Base-by-base conservation (phyloP, 2,329 filamentous ascomycete genomes). In the Pestalotiopsis sp. region DNA sequence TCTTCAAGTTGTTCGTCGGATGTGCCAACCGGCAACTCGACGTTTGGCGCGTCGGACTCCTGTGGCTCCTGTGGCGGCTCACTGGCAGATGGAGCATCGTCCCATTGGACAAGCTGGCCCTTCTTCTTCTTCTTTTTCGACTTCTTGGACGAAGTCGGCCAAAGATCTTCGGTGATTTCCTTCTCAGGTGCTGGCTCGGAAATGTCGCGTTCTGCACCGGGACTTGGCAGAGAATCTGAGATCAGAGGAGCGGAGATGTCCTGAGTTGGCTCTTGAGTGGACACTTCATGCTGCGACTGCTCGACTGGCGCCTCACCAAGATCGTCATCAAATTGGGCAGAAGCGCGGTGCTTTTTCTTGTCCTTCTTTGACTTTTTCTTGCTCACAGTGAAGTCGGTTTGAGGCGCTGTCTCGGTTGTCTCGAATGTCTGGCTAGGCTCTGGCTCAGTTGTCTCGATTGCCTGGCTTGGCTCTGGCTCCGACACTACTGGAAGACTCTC, bases 301-400 rank as follows among this genome's bases (percentile, higher is more conserved):
- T 57, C 36, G n/a, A 38, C n/a, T 25, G 70, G 23, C n/a, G 49
- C 41, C 39, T 73, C 70, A 25, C 60, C 65, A 63, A 45, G 59
- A 25, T 52, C 25, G 7, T 67, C 11, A 17, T 72, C 75, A 41
- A 71, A 61, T 61, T 73, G 72, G 23, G 59, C 20, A 66, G 72
- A 70, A 23, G 25, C 70, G 17, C 68, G 70, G 61, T 75, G 70
- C 68, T 75, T 72, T 62, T 75, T 71, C 68, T 75, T 72, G 66
- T 73, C 70, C 63, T 73, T 73, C 70, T 72, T 75, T 20, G 71
- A 71, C 58, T 73, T 72, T 65, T 74, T 71, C 39, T 75, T 70
- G 65, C 57, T 72, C n/a, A 70, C 58, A 11, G 31, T 59, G 12
- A 66, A 20, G 58, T 74, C 73, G 17, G 66, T 1, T 38, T 57